Base-by-base conservation (phyloP, 2,329 filamentous ascomycete species). In the Raffaelea arxii region DNA sequence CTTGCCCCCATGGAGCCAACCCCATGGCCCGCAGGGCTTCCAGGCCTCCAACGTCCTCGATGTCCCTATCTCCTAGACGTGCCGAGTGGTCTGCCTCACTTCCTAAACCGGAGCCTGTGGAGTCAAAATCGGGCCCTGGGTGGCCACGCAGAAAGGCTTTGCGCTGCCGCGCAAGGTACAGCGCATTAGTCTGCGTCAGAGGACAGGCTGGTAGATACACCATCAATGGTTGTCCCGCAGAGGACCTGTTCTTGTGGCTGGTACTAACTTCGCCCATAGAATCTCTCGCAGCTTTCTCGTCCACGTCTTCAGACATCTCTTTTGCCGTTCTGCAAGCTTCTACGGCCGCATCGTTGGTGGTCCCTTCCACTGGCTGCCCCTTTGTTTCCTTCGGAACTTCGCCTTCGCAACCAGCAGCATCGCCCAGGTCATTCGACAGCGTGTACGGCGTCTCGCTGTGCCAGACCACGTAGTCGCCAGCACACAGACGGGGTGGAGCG, bases 401-500 rank as follows among this genome's bases (percentile, higher is more conserved):
- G n/a, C n/a, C n/a, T n/a, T n/a, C n/a, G n/a, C n/a, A n/a, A n/a
- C n/a, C n/a, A n/a, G n/a, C n/a, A n/a, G n/a, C n/a, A n/a, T n/a
- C n/a, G n/a, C n/a, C n/a, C n/a, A n/a, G n/a, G n/a, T n/a, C n/a
- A n/a, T n/a, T 71, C 52, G 68, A 68, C 56, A 78, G 74, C 53
- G 74, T 72, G 58, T 77, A 78, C 7, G 74, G 69, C 50, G 76
- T 67, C 52, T 78, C 74, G 21, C 73, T 73, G 54, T 78, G 74
- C 74, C 74, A 78, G 53, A 78, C 61, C 50, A 78, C 73, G 56
- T 78, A 78, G 63, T 77, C 74, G 54, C 74, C 74, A 0, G 72
- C 67, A 50, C 71, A 70, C 38, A 78, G 59, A 10, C 70, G 72
- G 4, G 74, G 74, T 41, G 76, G 66, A n/a, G 73, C 72, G 48